Conservation (phyloP, 163 green algal species). For the Scenedesmus sp. region DNA sequence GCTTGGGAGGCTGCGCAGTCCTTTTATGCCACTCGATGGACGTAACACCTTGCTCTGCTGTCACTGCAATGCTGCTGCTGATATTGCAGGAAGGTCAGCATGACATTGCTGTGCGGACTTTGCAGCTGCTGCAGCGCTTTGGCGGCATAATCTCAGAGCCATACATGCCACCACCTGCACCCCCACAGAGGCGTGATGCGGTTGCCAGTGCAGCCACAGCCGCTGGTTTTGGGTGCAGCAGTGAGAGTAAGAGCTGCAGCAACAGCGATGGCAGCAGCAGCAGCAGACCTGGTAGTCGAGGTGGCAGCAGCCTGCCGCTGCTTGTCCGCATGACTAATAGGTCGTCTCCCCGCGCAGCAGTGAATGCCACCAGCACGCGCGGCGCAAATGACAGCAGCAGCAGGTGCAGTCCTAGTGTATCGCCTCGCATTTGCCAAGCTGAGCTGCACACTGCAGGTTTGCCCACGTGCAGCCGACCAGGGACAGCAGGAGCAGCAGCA, state of each 20-base stretch:
- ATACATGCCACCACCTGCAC: conserved; percentile 16
- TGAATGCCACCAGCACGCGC: not conserved
- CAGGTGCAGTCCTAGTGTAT: not conserved
- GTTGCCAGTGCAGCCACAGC: not conserved
- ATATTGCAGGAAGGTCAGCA: not conserved
- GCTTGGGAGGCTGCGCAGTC: too few species aligned
- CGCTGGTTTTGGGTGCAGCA: not conserved
- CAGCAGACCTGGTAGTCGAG: not conserved
- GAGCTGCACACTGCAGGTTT: not conserved
- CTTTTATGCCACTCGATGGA: too few species aligned
- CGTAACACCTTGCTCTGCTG: not conserved
- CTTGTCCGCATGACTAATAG: conserved; percentile 25
- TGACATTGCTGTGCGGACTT: not conserved
- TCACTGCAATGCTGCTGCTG: not conserved
- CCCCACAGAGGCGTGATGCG: not conserved
- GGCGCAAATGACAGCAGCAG: not conserved
- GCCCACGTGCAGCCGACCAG: not conserved
- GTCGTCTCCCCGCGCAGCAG: not conserved
- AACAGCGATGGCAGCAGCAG: not conserved
- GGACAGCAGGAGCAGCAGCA: conserved; percentile 15
- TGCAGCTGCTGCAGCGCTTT: conserved; percentile 41
- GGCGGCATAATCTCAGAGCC: not conserved
- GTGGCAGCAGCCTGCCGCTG: not conserved
- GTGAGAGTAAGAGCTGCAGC: not conserved
- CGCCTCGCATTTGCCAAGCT: not conserved